Evolutionary conservation across 2,329 filamentous ascomycete genomes (phyloP).

Genomic region (Xylaria digitata): DNA sequence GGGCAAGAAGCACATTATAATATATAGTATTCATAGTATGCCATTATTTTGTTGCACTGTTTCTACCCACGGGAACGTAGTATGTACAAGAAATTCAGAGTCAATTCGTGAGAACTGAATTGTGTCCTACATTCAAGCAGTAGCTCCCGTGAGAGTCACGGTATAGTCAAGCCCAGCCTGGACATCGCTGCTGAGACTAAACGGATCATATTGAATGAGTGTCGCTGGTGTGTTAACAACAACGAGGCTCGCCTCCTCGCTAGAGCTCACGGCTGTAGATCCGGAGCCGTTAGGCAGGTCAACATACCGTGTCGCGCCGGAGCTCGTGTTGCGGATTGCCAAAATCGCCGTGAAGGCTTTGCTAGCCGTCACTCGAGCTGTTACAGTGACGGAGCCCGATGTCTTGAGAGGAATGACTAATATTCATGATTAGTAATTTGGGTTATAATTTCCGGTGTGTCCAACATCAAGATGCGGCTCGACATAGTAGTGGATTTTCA

Average conservation of each 20-base stretch:
- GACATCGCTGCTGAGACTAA: slow-evolving; percentile 52
- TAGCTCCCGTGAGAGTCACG: slow-evolving; percentile 44
- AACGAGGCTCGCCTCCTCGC: slow-evolving; percentile 59
- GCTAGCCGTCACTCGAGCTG: slow-evolving; percentile 48
- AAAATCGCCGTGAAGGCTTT: slow-evolving; percentile 56
- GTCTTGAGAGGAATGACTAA: slow-evolving; percentile 34
- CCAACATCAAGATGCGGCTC: not conserved
- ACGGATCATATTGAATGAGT: slow-evolving; percentile 59
- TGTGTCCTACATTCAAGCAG: slow-evolving; percentile 26
- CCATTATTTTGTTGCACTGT: not conserved
- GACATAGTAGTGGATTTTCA: not conserved
- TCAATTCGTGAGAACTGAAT: not conserved
- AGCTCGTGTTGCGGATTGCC: slow-evolving; percentile 51
- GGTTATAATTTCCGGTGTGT: not conserved
- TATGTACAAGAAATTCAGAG: not conserved
- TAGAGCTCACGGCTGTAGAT: slow-evolving; percentile 49
- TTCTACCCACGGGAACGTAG: not conserved
- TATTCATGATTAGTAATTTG: not conserved
- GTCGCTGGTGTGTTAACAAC: slow-evolving; percentile 60
- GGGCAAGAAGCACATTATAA: not conserved
- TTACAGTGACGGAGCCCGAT: slow-evolving; percentile 54
- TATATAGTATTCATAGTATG: not conserved
- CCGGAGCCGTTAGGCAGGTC: slow-evolving; percentile 52
- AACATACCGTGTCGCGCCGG: slow-evolving; percentile 52
- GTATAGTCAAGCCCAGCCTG: slow-evolving; percentile 54